Evolutionary conservation across 176 grass and related monocot species (phyloP), one percentile per base, ranked within the genome.

Genomic region (Puya raimondii): DNA sequence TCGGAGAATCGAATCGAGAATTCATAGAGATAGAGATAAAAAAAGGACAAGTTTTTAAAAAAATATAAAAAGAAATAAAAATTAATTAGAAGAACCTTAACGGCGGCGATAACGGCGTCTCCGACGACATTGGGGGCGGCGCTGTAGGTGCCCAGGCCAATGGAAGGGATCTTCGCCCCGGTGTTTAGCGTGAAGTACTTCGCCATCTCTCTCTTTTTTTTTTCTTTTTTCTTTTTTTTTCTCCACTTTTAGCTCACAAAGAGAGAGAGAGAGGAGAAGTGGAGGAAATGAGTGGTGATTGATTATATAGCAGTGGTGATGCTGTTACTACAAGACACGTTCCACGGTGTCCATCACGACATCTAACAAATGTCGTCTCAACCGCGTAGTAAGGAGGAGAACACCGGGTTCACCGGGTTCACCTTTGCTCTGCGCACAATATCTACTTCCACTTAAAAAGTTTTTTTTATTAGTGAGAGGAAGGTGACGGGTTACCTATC

Each of bases 101-200:
- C 78, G 63, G 88, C 85, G 11, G 71, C 72, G 69, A 72, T 25
- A 51, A 96, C 49, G 11, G 76, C 78, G 63, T 88, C 80, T 63
- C 52, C 63, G 78, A 91, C 86, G 77, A 76, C 49, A 23, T 86
- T 80, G 23, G 75, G 52, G 58, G 65, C 72, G 48, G 85, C 78
- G 72, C 88, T 85, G 72, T 83, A 96, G 58, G 92, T 91, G 53
- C 85, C 88, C 47, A 96, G 82, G 4, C 88, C 91, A 18, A 96
- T 80, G 2, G 92, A 91, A 21, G 88, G 88, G 50, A 96, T 84
- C 75, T 76, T 82, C 1, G 85, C 92, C 16, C 85, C 88, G 7
- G 85, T 96, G 81, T 85, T 96, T 11, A 96, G 83, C 2, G 83
- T 86, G 68, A 88, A 96, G 13, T 77, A 71, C 48, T 54, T 77